A percentile compares a stretch with the other conserved stretches of the same genome.
phyloP scores from a whole-genome alignment of 345 rosid genomes.

The Cardamine occulta region DNA sequence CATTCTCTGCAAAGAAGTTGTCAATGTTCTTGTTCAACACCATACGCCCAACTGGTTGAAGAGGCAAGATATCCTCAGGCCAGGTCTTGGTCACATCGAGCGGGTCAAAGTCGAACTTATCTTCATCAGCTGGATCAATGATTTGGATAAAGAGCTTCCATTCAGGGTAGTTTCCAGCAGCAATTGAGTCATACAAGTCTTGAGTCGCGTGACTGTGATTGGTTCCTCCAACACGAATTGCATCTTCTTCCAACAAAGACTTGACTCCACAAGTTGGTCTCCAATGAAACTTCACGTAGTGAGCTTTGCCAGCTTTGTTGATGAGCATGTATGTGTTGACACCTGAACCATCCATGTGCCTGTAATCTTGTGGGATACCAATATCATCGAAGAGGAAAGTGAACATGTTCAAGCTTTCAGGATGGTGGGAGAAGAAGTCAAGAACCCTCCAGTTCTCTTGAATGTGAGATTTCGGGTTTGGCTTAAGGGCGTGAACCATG shows the following conservation, averaged over 20 bases:
- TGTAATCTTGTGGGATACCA: slow-evolving; percentile 89
- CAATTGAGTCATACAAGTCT: slow-evolving; percentile 90
- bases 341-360: slow-evolving; percentile 95
- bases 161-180: slow-evolving; percentile 96
- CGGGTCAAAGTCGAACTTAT: slow-evolving; percentile 86
- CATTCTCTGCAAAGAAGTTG: slow-evolving; percentile 96
- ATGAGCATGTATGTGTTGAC: slow-evolving; percentile 88
- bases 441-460: slow-evolving; percentile 96
- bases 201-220: slow-evolving; percentile 98
- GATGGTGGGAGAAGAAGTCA: slow-evolving; percentile 93
- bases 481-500: slow-evolving; percentile 89
- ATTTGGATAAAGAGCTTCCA: slow-evolving; percentile 91
- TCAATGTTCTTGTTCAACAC: slow-evolving; percentile 97
- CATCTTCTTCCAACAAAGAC: slow-evolving; percentile 86
- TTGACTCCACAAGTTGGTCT: slow-evolving; percentile 94
- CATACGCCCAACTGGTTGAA: slow-evolving; percentile 95
- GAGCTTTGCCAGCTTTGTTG: slow-evolving; percentile 82
- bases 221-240: slow-evolving; percentile 82
- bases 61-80: slow-evolving; percentile 96
- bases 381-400: slow-evolving; percentile 86
- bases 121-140: slow-evolving; percentile 88
- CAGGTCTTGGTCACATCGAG: slow-evolving; percentile 96
- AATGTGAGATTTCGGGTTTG: slow-evolving; percentile 93
- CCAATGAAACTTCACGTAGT: slow-evolving; percentile 96
- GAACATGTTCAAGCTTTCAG: slow-evolving; percentile 91